Base-by-base conservation (phyloP, 495 filamentous ascomycete species). In the Neurospora sublineolata region DNA sequence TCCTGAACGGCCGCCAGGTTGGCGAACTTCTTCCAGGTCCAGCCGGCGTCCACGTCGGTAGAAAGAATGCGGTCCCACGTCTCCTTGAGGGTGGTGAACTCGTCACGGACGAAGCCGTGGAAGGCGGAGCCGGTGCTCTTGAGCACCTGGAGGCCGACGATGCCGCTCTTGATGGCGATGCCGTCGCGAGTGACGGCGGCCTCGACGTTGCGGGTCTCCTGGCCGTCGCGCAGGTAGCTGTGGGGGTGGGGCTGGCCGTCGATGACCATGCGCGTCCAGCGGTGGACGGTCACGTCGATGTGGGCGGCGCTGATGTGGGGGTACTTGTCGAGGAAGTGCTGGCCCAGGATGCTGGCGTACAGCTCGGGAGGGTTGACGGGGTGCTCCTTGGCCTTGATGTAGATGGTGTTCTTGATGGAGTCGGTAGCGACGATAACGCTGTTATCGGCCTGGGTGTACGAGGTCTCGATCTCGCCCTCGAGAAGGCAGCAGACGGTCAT, bases 91-190 rank as follows among this genome's bases (percentile, higher is more conserved):
- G 92, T 94, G 68, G 95, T 97, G 85, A 88, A 99, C 83, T 95
- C 93, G 82, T 99, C 93, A 42, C 90, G 89, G 46, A 97, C 82
- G 82, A 97, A 99, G 73, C 93, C 91, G 84, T 95, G 91, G 87
- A 99, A 99, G 73, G 92, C 92, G 39, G 94, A 97, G 39, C 93
- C 93, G n/a, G 95, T 99, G 84, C 90, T 94, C 85, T 99, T 99
- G 75, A 99, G 89, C 73, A 99, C 94, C 20, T 93, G 85, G 68
- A 99, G 86, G 20, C 90, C 92, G 70, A 82, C 81, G 77, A 97
- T 89, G 37, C 87, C 85, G 72, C 91, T 92, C 74, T 84, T 86
- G 78, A 97, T 86, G 67, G 87, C 85, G 79, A 97, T 90, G 67
- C 91, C 92, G 27, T 73, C 58, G 73, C 86, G 83, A 69, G 83